Conservation (phyloP, 495 filamentous ascomycete genomes). For the Schizothecium vesticola region DNA sequence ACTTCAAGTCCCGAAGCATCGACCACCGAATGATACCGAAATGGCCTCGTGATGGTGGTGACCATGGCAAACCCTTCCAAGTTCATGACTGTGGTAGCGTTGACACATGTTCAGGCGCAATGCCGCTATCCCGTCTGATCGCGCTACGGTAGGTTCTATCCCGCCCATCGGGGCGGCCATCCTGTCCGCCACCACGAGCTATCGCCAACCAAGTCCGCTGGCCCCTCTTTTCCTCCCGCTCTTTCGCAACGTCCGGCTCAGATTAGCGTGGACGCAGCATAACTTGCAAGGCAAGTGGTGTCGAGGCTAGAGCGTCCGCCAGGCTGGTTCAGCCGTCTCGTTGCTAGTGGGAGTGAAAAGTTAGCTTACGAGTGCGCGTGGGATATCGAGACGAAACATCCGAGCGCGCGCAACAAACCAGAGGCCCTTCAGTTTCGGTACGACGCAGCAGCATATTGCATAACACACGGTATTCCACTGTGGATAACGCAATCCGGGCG, state of each 20-base stretch:
- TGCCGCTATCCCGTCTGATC: not conserved
- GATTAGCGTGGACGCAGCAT: not conserved
- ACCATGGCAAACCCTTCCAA: not conserved
- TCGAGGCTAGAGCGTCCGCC: not conserved
- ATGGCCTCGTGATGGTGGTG: not conserved
- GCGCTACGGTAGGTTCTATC: not conserved
- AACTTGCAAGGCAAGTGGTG: not conserved
- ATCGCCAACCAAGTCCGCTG: not conserved
- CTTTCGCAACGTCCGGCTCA: not conserved
- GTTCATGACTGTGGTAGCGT: not conserved
- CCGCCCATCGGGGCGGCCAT: not conserved
- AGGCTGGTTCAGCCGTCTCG: not conserved
- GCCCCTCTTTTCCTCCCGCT: not conserved
- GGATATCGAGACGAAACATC: not conserved
- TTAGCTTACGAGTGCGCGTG: not conserved
- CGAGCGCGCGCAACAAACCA: conserved; percentile 7
- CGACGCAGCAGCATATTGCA: not conserved
- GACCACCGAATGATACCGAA: not conserved
- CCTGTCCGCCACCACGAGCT: not conserved
- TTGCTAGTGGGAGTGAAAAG: not conserved
- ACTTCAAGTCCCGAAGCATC: not conserved
- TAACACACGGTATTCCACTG: not conserved
- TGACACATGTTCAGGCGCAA: not conserved
- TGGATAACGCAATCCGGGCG: not conserved
- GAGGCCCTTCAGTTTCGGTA: not conserved